Percentiles rank a stretch among this genome's conserved stretches.
Conservation (phyloP, 768 basidiomycete species). For the Tylopilus intermedius region DNA sequence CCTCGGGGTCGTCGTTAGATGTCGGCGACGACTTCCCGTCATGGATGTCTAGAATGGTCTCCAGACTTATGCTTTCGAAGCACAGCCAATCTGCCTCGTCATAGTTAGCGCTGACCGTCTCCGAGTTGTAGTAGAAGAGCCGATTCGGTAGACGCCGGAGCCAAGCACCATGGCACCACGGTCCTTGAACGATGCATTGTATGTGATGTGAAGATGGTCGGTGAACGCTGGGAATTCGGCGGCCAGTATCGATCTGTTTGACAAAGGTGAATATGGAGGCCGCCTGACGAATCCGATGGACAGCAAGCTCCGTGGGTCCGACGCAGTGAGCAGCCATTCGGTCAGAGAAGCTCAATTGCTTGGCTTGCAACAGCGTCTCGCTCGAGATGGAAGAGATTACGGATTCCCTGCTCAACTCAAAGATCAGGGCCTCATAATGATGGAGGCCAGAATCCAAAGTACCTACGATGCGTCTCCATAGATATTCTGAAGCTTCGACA, state of each 20-base stretch:
- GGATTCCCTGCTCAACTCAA: slow-evolving; percentile 41
- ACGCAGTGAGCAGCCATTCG: slow-evolving; percentile 79
- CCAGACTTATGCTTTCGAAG: slow-evolving; percentile 97
- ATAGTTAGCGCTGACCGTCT: slow-evolving; percentile 98
- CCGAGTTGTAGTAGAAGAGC: slow-evolving; percentile 98
- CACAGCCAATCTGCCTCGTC: slow-evolving; percentile 98
- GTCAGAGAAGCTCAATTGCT: slow-evolving; percentile 96
- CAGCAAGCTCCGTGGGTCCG: slow-evolving; percentile 87
- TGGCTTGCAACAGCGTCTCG: slow-evolving; percentile 69
- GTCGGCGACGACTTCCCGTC: slow-evolving; percentile 37
- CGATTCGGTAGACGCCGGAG: slow-evolving; percentile 97
- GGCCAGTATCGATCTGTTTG: slow-evolving; percentile 99
- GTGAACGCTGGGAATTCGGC: slow-evolving; percentile 99
- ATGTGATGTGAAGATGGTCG: slow-evolving; percentile 97
- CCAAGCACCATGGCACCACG: slow-evolving; percentile 96
- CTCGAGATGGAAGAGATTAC: slow-evolving; percentile 61
- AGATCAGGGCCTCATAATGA: not conserved
- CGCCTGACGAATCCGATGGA: slow-evolving; percentile 86
- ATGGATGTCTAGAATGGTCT: slow-evolving; percentile 96
- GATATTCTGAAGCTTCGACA: slow-evolving; percentile 82
- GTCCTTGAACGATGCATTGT: slow-evolving; percentile 90
- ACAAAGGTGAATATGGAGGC: slow-evolving; percentile 79
- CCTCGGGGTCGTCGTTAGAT: no score
- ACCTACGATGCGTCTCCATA: slow-evolving; percentile 78
- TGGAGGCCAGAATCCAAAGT: slow-evolving; percentile 20